Base-by-base conservation (phyloP, 1,284 basidiomycete genomes). In the Wolfiporia cocos region DNA sequence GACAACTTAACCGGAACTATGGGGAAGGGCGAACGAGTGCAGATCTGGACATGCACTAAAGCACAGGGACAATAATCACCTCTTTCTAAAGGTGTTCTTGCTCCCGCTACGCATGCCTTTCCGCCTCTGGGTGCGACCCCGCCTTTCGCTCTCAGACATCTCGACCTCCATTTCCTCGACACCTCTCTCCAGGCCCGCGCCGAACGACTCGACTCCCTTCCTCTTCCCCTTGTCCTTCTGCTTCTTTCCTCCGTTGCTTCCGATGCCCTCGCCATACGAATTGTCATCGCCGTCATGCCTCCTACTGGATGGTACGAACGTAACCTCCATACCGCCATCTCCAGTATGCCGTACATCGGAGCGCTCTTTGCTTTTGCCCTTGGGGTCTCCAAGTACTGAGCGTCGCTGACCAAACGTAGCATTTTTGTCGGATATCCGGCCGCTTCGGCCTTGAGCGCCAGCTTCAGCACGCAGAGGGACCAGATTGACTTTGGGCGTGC, bases 131-230 rank as follows among this genome's bases (percentile, higher is more conserved):
- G 74, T 84, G 58, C 91, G 68, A 14, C 91, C 90, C 49, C 68
- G 73, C 57, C 75, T 64, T 42, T 81, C 80, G 44, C 66, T 69
- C 51, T 86, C 82, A 26, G 60, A 68, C 54, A 78, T 57, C 44
- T 69, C 70, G n/a, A 57, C 53, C 44, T 70, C 70, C 15, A 57
- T 53, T 31, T 66, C 65, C 9, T 61, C 58, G 21, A 75, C 74
- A 6, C 87, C 89, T 59, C 74, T 86, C 70, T 92, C 92, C 80
- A 92, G 71, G 21, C 86, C 92, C 35, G 77, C 85, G 36, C 86
- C 94, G 62, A 92, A 95, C 47, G 63, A 70, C 60, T 93, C 86
- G 30, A 84, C 78, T 15, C 81, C 80, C 56, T 81, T 80, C 52
- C 73, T 66, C 49, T 62, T 64, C 34, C 67, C 64, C 40, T 68